Percentiles rank a stretch among this genome's conserved stretches.
phyloP scores from a whole-genome alignment of 1,139 yeast species.

The Ogataea hybrid region DNA sequence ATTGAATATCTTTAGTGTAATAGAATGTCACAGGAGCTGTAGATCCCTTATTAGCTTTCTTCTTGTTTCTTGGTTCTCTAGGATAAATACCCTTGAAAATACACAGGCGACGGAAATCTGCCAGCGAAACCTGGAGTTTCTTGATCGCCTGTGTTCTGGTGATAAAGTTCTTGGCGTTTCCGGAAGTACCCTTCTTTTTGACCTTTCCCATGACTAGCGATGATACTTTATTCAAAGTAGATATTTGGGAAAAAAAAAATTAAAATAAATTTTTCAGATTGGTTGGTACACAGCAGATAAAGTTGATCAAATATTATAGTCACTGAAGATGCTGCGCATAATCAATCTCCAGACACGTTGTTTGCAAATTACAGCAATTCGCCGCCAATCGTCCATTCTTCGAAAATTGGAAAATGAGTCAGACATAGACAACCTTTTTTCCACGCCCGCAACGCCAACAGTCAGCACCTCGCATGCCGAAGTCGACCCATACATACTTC shows the following conservation, averaged over 20 bases:
- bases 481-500: conserved; percentile 19
- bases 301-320: not conserved
- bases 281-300: conserved; percentile 8
- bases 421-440: conserved; percentile 2
- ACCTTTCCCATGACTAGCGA: conserved; percentile 40
- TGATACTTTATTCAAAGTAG: conserved; percentile 2
- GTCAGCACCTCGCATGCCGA: not conserved
- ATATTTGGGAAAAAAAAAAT: conserved; percentile 7
- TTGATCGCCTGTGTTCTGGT: conserved; percentile 96
- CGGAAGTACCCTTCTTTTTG: conserved; percentile 80
- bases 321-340: not conserved
- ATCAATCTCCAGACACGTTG: not conserved
- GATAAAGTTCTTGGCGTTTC: conserved; percentile 89
- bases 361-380: not conserved
- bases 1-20: conserved; percentile 91
- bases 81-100: conserved; percentile 97
- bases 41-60: conserved; percentile 96
- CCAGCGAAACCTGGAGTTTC: conserved; percentile 87
- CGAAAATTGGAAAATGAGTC: not conserved
- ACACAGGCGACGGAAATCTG: conserved; percentile 97
- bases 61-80: conserved; percentile 93
- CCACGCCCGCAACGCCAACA: not conserved
- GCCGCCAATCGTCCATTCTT: not conserved
- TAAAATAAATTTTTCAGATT: conserved; percentile 15
- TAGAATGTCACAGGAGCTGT: conserved; percentile 96